Evolutionary conservation across 805 yeast species (phyloP).

Genomic region (Candida arabinofermentans): DNA sequence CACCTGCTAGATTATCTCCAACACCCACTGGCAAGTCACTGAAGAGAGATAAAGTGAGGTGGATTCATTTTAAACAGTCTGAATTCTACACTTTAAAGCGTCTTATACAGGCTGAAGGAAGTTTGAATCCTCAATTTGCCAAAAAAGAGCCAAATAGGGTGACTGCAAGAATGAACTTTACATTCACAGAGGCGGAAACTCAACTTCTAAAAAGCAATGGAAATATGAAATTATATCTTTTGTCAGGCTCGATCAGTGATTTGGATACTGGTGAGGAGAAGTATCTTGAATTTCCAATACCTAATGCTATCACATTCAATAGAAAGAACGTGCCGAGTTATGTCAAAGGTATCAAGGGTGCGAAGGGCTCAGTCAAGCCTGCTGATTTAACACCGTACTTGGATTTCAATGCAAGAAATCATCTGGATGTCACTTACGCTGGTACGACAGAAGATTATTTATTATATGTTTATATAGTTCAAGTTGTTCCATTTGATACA

Average conservation of each 20-base stretch:
- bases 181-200: slow-evolving; percentile 40
- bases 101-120: slow-evolving; percentile 34
- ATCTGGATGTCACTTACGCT: slow-evolving; percentile 52
- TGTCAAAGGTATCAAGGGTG: slow-evolving; percentile 71
- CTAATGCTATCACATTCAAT: slow-evolving; percentile 65
- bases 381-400: slow-evolving; percentile 63
- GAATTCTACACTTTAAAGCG: slow-evolving; percentile 53
- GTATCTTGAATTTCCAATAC: slow-evolving; percentile 62
- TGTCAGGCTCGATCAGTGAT: slow-evolving; percentile 47
- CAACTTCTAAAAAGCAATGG: slow-evolving; percentile 29
- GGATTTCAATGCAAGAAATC: slow-evolving; percentile 30
- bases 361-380: slow-evolving; percentile 76
- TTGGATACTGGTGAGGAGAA: slow-evolving; percentile 17
- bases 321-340: slow-evolving; percentile 44
- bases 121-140: slow-evolving; percentile 41
- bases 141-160: slow-evolving; percentile 43
- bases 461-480: slow-evolving; percentile 57
- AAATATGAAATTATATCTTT: slow-evolving; percentile 41
- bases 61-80: slow-evolving; percentile 47
- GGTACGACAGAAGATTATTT: slow-evolving; percentile 49
- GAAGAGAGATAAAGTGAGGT: slow-evolving; percentile 6
- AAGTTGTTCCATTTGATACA: slow-evolving; percentile 37
- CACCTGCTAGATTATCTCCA: background rate
- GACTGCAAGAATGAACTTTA: slow-evolving; percentile 39
- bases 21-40: background rate